A percentile compares a stretch with the other conserved stretches of the same genome.
Conservation (phyloP, 2,329 filamentous ascomycete species). For the Fusarium sp. region DNA sequence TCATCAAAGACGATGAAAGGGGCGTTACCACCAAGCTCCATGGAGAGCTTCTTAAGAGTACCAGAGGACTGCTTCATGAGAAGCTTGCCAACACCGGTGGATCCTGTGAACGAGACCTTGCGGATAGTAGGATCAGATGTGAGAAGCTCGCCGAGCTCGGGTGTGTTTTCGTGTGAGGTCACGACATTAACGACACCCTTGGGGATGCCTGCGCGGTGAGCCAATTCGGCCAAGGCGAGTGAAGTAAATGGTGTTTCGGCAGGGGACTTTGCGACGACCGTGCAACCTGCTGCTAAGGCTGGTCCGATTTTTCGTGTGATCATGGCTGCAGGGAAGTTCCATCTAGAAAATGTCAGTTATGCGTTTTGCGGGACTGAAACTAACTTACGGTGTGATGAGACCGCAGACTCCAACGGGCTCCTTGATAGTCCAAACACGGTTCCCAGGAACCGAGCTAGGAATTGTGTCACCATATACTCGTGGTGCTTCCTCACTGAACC, state of each 20-base stretch:
- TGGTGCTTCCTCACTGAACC: conserved; percentile 84
- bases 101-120: conserved; percentile 96
- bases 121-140: conserved; percentile 77
- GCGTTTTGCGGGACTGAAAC: neutral
- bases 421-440: conserved; percentile 80
- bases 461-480: conserved; percentile 79
- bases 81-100: conserved; percentile 70
- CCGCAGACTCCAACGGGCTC: conserved; percentile 87
- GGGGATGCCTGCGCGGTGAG: conserved; percentile 86
- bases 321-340: conserved; percentile 88
- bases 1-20: conserved; percentile 98
- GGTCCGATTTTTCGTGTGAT: conserved; percentile 76
- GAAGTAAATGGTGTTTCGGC: conserved; percentile 93
- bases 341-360: conserved; percentile 52
- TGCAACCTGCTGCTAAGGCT: conserved; percentile 92
- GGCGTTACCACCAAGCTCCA: conserved; percentile 94
- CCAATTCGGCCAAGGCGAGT: conserved; percentile 86
- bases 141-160: conserved; percentile 78
- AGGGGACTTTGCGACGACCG: conserved; percentile 90
- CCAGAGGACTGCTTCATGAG: conserved; percentile 90
- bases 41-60: conserved; percentile 84
- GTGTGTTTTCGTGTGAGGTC: conserved; percentile 80
- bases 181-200: conserved; percentile 91
- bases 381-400: conserved; percentile 74
- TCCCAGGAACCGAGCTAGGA: conserved; percentile 72